These are phyloP conservation scores for Chlamydomonas sphaeroides DNA, from an alignment of 139 green algal species.

Conservation along the genomic window DNA sequence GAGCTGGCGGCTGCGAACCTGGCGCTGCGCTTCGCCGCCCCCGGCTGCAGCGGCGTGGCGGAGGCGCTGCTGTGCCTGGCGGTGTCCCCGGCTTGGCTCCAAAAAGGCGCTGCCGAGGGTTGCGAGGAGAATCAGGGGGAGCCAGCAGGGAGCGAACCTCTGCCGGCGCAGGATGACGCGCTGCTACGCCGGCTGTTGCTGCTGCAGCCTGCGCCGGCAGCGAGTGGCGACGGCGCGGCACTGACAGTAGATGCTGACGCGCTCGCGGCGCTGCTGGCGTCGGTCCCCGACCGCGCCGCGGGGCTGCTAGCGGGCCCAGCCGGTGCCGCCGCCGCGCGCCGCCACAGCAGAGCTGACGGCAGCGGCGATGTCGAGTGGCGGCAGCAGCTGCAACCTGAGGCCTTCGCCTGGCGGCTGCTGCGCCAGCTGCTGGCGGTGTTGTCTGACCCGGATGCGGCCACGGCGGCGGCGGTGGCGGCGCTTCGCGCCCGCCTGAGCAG, in stretches of 20 bases:
- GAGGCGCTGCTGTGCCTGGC: constrained; percentile 36
- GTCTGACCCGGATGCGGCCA: background rate
- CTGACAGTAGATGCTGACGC: background rate
- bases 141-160: no score
- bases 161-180: background rate
- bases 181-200: constrained; percentile 2
- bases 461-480: background rate
- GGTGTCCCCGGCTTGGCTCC: background rate
- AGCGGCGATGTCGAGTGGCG: background rate
- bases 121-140: no score
- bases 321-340: no score
- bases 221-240: background rate
- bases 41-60: constrained; percentile 30
- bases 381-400: background rate
- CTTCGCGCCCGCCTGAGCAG: background rate
- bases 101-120: no score
- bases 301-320: constrained; percentile 8
- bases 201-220: background rate
- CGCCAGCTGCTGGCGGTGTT: constrained; percentile 27
- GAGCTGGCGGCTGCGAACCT: constrained; percentile 40
- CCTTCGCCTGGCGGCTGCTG: constrained; percentile 4
- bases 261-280: constrained; percentile 42
- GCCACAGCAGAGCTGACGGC: background rate
- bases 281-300: constrained; percentile 47
- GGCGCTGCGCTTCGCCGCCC: constrained; percentile 46